A percentile compares a stretch with the other conserved stretches of the same genome.
Conservation (phyloP, 352 stramenopile genomes). For the Plasmopara viticola region DNA sequence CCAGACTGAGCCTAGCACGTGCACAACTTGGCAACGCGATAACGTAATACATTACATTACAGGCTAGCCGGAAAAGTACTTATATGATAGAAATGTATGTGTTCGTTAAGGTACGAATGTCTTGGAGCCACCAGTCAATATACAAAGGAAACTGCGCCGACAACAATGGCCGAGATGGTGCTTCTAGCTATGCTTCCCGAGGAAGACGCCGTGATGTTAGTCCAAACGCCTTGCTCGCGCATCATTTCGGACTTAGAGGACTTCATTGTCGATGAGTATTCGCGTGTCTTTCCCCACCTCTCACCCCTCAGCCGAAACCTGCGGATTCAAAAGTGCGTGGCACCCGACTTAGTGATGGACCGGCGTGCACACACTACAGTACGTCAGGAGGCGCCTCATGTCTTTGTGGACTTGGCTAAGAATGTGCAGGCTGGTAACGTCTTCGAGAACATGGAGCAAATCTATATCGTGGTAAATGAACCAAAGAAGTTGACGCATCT, state of each 20-base stretch:
- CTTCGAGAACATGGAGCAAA: conserved; percentile 74
- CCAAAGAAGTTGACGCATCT: conserved; percentile 12
- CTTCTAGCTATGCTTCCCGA: conserved; percentile 62
- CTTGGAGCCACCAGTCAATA: conserved; percentile 11
- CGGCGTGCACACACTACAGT: conserved; percentile 28
- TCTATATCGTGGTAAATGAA: conserved; percentile 53
- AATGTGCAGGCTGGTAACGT: conserved; percentile 71
- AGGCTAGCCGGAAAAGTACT: too few species aligned
- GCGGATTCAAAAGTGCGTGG: conserved; percentile 70
- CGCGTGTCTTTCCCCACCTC: conserved; percentile 52
- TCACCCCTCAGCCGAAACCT: conserved; percentile 37
- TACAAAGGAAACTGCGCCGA: too few species aligned
- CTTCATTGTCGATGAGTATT: conserved; percentile 56
- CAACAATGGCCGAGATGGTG: conserved; percentile 39
- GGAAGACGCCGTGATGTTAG: conserved; percentile 54
- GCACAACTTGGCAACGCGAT: too few species aligned
- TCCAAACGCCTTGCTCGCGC: conserved; percentile 45
- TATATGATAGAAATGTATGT: not conserved
- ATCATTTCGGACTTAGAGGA: conserved; percentile 56
- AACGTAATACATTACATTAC: too few species aligned
- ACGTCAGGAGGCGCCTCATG: conserved; percentile 32
- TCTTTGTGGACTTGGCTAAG: conserved; percentile 72
- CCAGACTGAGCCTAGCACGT: too few species aligned
- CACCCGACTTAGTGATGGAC: conserved; percentile 44
- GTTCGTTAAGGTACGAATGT: conserved; percentile 17